Conservation (phyloP, 2,329 filamentous ascomycete genomes). For the Fusarium sp. region DNA sequence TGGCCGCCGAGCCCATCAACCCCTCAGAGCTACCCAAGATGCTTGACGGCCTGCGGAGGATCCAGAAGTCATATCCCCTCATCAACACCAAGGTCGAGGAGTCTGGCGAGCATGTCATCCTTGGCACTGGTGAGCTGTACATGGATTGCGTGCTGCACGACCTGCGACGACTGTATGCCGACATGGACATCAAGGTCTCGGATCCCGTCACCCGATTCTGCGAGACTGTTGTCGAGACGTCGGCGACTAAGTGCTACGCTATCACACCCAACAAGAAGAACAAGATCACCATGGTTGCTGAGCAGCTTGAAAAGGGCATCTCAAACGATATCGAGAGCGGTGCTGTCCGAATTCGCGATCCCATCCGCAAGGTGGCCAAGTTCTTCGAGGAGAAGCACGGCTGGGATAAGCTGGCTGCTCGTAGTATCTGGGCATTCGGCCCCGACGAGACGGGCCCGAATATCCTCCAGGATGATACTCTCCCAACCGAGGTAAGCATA, state of each 20-base stretch:
- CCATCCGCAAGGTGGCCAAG: conserved; percentile 91
- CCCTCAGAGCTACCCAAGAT: conserved; percentile 98
- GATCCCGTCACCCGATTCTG: conserved; percentile 98
- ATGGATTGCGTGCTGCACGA: conserved; percentile 99
- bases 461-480: conserved; percentile 95
- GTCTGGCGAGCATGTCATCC: conserved; percentile 93
- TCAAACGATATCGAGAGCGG: conserved; percentile 94
- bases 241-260: conserved; percentile 97
- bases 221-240: conserved; percentile 97
- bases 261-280: conserved; percentile 99
- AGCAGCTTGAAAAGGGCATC: conserved; percentile 94
- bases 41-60: conserved; percentile 94
- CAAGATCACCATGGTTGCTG: conserved; percentile 98
- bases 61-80: conserved; percentile 97
- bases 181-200: conserved; percentile 99
- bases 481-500: conserved; percentile 81
- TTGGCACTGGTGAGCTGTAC: conserved; percentile 98
- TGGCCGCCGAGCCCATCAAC: conserved; percentile 97
- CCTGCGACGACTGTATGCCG: conserved; percentile 90
- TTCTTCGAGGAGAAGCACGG: conserved; percentile 98
- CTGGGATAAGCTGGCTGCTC: conserved; percentile 92
- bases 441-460: conserved; percentile 96
- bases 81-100: conserved; percentile 98
- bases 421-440: conserved; percentile 98
- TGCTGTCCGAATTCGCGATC: conserved; percentile 90